These are phyloP conservation scores for Colletotrichum coccodes DNA, from an alignment of 2,329 filamentous ascomycete species.

Conservation along the genomic window DNA sequence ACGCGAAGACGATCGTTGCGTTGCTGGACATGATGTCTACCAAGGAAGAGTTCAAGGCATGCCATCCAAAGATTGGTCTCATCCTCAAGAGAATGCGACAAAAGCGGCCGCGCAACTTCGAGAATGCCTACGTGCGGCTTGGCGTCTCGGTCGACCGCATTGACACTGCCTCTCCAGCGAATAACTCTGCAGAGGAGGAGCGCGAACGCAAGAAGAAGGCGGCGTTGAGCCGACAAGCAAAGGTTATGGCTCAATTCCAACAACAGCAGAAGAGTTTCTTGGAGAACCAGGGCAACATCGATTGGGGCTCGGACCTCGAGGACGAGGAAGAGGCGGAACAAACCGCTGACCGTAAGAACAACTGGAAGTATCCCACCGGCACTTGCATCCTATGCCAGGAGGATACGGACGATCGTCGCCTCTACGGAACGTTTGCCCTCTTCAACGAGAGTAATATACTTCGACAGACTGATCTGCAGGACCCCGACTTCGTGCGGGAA, in stretches of 20 bases:
- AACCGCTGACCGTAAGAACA: constrained; percentile 75
- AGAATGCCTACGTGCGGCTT: constrained; percentile 70
- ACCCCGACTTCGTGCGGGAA: constrained; percentile 86
- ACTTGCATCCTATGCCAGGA: constrained; percentile 98
- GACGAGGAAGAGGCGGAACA: constrained; percentile 76
- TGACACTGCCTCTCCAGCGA: constrained; percentile 84
- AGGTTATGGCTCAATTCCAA: constrained; percentile 98
- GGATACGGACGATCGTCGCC: constrained; percentile 86
- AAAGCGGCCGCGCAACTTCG: constrained; percentile 80
- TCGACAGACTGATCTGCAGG: constrained; percentile 84
- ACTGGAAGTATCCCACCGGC: constrained; percentile 90
- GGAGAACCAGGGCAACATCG: constrained; percentile 85
- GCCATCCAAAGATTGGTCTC: constrained; percentile 84
- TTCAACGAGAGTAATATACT: constrained; percentile 88
- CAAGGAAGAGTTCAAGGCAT: constrained; percentile 82
- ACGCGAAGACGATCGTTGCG: constrained; percentile 70
- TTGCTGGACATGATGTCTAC: constrained; percentile 70
- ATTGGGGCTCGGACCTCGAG: constrained; percentile 86
- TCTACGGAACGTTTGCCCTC: constrained; percentile 94
- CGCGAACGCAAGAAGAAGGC: constrained; percentile 89
- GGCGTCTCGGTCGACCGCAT: constrained; percentile 81
- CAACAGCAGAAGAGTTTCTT: constrained; percentile 97
- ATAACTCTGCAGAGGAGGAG: constrained; percentile 74
- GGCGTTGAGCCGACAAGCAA: constrained; percentile 87
- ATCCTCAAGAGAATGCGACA: constrained; percentile 88